Base-by-base conservation (phyloP, 495 filamentous ascomycete species). In the Aspergillus wentii region DNA sequence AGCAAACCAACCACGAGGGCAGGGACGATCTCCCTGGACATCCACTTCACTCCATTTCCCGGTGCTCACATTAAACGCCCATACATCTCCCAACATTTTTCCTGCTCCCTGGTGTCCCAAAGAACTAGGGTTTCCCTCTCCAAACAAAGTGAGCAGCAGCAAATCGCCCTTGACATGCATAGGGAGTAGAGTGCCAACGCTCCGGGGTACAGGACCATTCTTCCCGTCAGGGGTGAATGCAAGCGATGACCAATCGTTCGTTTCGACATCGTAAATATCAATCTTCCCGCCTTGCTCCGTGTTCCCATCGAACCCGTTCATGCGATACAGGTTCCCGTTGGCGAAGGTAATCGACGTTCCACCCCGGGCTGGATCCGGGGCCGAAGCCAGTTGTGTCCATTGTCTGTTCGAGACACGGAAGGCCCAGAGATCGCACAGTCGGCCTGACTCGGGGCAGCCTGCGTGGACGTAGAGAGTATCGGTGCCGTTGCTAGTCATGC, bases 241-340 rank as follows among this genome's bases (percentile, higher is more conserved):
- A 61, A 56, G 14, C 17, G 74, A 43, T 59, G 50, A 31, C 81
- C 80, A 68, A 59, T 44, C 31, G 31, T 68, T 53, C 0, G 37
- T 43, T 3, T 33, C 42, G 3, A 54, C 41, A 5, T 61, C 44
- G 45, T 64, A 75, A 11, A 78, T 67, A 41, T 92, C 85, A 5
- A 92, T 28, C 18, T 62, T 59, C 0, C 81, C 83, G 3, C 85
- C 83, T 29, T 81, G 68, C 46, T 86, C 80, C 1, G 40, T 56
- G 19, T 68, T 57, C 5, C 82, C 85, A 54, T 86, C 77, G 46
- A 81, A 88, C 1, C 85, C 85, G 49, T 83, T 83, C 59, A 84
- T 85, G 16, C 83, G 72, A 52, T 79, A 92, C 13, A 90, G 48
- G 21, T 74, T 64, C 13, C 71, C 71, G 36, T 66, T 57, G 3